A percentile compares a stretch with the other conserved stretches of the same genome.
Conservation (phyloP, 225 moss, liverwort and hornwort genomes). For the Thuidium tamariscinum region DNA sequence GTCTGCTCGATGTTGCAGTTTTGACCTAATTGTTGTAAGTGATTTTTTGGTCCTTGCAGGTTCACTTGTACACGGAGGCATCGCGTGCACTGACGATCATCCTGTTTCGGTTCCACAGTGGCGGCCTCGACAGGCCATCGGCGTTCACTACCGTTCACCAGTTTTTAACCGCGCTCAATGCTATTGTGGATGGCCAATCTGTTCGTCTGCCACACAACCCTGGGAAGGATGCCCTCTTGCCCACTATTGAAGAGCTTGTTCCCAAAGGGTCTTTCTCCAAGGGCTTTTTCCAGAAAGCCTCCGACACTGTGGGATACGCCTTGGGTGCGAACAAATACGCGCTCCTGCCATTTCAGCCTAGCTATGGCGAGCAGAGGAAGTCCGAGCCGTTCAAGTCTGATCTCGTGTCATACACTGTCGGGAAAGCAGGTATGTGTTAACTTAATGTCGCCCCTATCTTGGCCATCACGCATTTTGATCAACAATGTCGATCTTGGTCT, state of each 20-base stretch:
- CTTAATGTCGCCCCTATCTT: neutral
- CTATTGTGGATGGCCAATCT: slow-evolving; percentile 43
- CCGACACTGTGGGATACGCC: slow-evolving; percentile 74
- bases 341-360: slow-evolving; percentile 62
- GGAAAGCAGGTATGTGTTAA: slow-evolving; percentile 41
- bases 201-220: slow-evolving; percentile 31
- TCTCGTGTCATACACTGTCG: slow-evolving; percentile 53
- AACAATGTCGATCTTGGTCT: neutral
- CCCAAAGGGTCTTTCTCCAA: slow-evolving; percentile 68
- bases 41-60: neutral
- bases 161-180: slow-evolving; percentile 53
- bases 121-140: slow-evolving; percentile 57
- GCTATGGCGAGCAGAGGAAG: slow-evolving; percentile 42
- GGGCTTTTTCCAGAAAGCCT: slow-evolving; percentile 67
- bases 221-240: slow-evolving; percentile 43
- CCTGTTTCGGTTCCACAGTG: slow-evolving; percentile 56
- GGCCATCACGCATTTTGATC: neutral
- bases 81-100: slow-evolving; percentile 36
- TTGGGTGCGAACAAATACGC: slow-evolving; percentile 51
- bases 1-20: neutral
- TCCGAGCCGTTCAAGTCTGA: slow-evolving; percentile 43
- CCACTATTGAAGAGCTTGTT: slow-evolving; percentile 54
- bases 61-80: slow-evolving; percentile 52
- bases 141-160: slow-evolving; percentile 21
- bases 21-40: neutral